phyloP scores from a whole-genome alignment of 2,329 filamentous ascomycete genomes.

The Cercospora brassicicola region DNA sequence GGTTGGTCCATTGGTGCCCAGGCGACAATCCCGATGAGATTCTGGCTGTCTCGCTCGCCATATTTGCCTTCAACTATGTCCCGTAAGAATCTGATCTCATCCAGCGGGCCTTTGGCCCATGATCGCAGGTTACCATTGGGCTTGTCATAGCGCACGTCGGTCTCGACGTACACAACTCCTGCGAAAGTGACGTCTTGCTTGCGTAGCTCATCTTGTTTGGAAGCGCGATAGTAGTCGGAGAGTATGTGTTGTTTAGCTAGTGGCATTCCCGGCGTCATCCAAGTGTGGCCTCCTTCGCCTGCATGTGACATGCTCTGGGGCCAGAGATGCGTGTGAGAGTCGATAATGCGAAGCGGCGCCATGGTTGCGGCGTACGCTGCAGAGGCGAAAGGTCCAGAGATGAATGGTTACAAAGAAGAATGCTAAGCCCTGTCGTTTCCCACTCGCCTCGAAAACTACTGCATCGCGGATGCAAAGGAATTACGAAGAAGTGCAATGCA shows the following conservation, averaged over 20 bases:
- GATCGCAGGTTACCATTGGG: constrained; percentile 37
- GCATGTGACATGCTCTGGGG: constrained; percentile 60
- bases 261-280: constrained; percentile 62
- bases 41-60: constrained; percentile 46
- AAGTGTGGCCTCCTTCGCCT: constrained; percentile 61
- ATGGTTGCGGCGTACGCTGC: not conserved
- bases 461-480: not conserved
- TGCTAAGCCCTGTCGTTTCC: not conserved
- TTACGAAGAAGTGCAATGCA: not conserved
- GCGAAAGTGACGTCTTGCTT: constrained; percentile 35
- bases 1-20: constrained; percentile 82
- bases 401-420: not conserved
- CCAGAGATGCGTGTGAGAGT: constrained; percentile 90
- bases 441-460: constrained; percentile 2
- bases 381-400: not conserved
- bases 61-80: constrained; percentile 62
- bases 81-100: constrained; percentile 69
- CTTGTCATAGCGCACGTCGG: constrained; percentile 59
- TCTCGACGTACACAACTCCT: constrained; percentile 81
- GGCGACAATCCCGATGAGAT: constrained; percentile 70
- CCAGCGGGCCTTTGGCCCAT: constrained; percentile 68
- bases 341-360: constrained; percentile 59
- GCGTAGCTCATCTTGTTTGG: constrained; percentile 42
- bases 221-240: constrained; percentile 35
- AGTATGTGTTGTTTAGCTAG: constrained; percentile 64